Evolutionary conservation across 1,139 yeast species (phyloP).

Genomic region (Protomyces arabidopsidicola): DNA sequence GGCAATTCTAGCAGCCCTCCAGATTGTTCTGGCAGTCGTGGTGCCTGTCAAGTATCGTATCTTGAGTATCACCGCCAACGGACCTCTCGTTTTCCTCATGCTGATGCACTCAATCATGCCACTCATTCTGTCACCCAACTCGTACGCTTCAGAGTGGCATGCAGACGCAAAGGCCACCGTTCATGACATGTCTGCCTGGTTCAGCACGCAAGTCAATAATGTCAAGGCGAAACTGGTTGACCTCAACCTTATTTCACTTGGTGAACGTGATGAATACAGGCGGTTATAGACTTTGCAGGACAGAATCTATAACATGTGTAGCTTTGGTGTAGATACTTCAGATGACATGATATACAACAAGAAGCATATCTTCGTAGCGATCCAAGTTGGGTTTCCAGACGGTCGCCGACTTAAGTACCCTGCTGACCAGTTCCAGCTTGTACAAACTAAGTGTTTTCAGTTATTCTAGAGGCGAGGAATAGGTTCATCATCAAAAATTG

Average conservation of each 20-base stretch:
- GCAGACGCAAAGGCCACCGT: slow-evolving; percentile 15
- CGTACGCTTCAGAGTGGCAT: slow-evolving; percentile 25
- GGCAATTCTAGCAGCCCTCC: slow-evolving; percentile 1
- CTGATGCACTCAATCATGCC: slow-evolving; percentile 29
- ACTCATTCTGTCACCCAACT: slow-evolving; percentile 26
- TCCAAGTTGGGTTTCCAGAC: too few species aligned
- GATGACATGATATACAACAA: too few species aligned
- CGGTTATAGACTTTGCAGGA: not conserved
- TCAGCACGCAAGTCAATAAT: not conserved
- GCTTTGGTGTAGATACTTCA: too few species aligned
- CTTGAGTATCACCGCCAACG: slow-evolving; percentile 12
- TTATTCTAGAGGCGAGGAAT: too few species aligned
- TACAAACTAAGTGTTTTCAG: too few species aligned
- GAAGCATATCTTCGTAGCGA: too few species aligned
- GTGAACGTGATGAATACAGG: slow-evolving; percentile 8
- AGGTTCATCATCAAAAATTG: too few species aligned
- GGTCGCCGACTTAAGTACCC: too few species aligned
- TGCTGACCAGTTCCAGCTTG: too few species aligned
- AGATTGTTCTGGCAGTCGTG: slow-evolving; percentile 10
- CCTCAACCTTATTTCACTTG: slow-evolving; percentile 9
- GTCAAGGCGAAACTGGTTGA: slow-evolving; percentile 5
- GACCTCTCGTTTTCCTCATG: slow-evolving; percentile 30
- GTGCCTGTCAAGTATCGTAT: slow-evolving; percentile 12
- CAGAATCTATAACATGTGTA: not conserved
- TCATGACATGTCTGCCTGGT: not conserved